Base-by-base conservation (phyloP, 805 yeast species). In the Kurtzmaniella fragi region DNA sequence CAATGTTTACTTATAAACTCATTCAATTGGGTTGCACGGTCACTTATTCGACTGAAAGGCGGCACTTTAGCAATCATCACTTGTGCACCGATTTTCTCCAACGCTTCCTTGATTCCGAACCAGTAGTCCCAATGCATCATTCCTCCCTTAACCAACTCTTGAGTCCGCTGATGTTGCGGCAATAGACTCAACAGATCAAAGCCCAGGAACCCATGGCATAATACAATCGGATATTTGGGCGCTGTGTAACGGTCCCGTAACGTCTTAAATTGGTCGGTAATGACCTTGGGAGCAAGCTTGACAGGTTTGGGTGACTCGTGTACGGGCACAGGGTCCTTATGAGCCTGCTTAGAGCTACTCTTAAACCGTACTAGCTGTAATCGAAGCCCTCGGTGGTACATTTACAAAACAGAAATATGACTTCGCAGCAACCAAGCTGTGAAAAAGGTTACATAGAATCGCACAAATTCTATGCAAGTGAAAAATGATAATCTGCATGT, bases 181-280 rank as follows among this genome's bases (percentile, higher is more conserved):
- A 56, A 17, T 31, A 61, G 42, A 1, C 50, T 41, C 32, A 67
- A 41, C 37, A 56, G 70, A 49, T 85, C 95, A 49, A 86, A 88
- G 1, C 96, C 96, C 0, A 86, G 78, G 17, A 88, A 71, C 0
- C 96, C 96, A 63, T 88, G 96, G 50, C 95, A 88, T 20, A 88
- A 59, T 0, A 88, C 83, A 1, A 88, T 76, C 0, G 96, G 95
- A 50, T 72, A 66, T 47, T 75, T 75, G 0, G 95, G 89, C 4
- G 82, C 71, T 10, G 58, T 52, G 51, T 81, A 83, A 25, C 64
- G 45, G 7, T 68, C 61, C 44, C 62, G 48, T 11, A 69, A 39
- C 11, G 32, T 40, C 13, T 59, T 48, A 41, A 49, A 66, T 40
- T 55, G 55, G 41, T 62, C 62, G 6, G 53, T 55, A 30, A 65